These are phyloP conservation scores for Blakeslea trispora DNA, from an alignment of 371 early-diverging fungal species.

Conservation along the genomic window DNA sequence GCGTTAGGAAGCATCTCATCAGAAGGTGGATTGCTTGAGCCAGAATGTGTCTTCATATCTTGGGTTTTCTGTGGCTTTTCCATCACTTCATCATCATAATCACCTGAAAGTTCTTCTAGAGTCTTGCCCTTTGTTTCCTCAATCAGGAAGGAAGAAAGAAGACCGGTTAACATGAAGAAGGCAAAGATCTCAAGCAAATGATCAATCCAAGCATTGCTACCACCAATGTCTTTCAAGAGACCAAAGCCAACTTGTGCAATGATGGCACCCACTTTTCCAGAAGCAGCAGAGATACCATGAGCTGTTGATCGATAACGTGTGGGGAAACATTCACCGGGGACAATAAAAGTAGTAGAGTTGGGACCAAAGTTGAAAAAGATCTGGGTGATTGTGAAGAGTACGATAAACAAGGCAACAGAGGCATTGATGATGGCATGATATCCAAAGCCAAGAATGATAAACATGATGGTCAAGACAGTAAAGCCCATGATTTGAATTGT, in stretches of 20 bases:
- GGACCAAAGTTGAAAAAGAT: conserved; percentile 87
- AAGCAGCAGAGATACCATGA: conserved; percentile 87
- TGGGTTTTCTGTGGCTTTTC: not conserved
- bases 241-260: conserved; percentile 73
- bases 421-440: conserved; percentile 45
- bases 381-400: conserved; percentile 73
- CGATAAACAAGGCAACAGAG: conserved; percentile 62
- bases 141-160: conserved; percentile 55
- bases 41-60: too few species aligned
- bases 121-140: conserved; percentile 46
- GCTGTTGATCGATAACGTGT: conserved; percentile 82
- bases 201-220: conserved; percentile 59
- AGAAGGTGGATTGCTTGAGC: too few species aligned
- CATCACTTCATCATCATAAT: conserved; percentile 19
- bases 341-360: conserved; percentile 84
- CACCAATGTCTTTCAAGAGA: conserved; percentile 67
- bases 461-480: conserved; percentile 39
- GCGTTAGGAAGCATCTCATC: too few species aligned
- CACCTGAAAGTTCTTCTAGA: conserved; percentile 38
- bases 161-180: conserved; percentile 71
- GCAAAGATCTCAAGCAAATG: conserved; percentile 73
- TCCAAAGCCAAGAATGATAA: conserved; percentile 40
- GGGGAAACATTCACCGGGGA: conserved; percentile 86
- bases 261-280: conserved; percentile 85
- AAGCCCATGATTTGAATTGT: conserved; percentile 78